Evolutionary conservation across 495 filamentous ascomycete species (phyloP).

Genomic region (Tetracladium setigerum): DNA sequence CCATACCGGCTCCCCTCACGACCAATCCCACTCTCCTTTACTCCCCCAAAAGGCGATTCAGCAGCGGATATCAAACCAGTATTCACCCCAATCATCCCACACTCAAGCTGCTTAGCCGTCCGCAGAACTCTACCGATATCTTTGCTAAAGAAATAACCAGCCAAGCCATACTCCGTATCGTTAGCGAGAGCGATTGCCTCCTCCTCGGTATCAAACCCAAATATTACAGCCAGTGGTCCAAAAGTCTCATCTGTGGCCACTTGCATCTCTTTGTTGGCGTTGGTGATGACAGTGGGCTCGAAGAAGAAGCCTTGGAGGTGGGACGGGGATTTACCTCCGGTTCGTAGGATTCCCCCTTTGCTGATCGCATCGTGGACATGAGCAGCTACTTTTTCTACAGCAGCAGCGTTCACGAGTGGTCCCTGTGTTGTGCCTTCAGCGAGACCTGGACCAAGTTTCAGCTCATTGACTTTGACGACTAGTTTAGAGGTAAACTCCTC

Average conservation of each 20-base stretch:
- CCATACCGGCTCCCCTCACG: slow-evolving; percentile 5
- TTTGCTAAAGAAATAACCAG: slow-evolving; percentile 74
- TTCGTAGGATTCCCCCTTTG: not conserved
- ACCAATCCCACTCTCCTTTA: slow-evolving; percentile 8
- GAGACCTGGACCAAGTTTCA: too few species aligned
- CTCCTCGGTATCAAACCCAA: slow-evolving; percentile 47
- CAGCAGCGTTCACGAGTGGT: too few species aligned
- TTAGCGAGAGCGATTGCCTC: slow-evolving; percentile 74
- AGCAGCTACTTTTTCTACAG: not conserved
- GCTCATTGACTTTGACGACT: too few species aligned
- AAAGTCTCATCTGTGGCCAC: slow-evolving; percentile 40
- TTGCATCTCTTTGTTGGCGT: not conserved
- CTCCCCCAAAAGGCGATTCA: slow-evolving; percentile 5
- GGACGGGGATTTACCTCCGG: not conserved
- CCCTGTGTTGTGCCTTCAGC: too few species aligned
- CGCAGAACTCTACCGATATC: slow-evolving; percentile 69
- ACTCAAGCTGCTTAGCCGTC: slow-evolving; percentile 63
- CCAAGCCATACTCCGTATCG: slow-evolving; percentile 69
- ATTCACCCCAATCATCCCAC: slow-evolving; percentile 83
- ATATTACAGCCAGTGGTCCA: slow-evolving; percentile 42
- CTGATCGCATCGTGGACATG: not conserved
- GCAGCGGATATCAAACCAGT: slow-evolving; percentile 13
- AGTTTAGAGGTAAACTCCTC: too few species aligned
- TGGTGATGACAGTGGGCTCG: not conserved
- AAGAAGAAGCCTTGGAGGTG: too few species aligned